Percentiles rank a stretch among this genome's conserved stretches.
Evolutionary conservation across 1,284 basidiomycete species (phyloP).

Genomic region (Ceratobasidium sp.): DNA sequence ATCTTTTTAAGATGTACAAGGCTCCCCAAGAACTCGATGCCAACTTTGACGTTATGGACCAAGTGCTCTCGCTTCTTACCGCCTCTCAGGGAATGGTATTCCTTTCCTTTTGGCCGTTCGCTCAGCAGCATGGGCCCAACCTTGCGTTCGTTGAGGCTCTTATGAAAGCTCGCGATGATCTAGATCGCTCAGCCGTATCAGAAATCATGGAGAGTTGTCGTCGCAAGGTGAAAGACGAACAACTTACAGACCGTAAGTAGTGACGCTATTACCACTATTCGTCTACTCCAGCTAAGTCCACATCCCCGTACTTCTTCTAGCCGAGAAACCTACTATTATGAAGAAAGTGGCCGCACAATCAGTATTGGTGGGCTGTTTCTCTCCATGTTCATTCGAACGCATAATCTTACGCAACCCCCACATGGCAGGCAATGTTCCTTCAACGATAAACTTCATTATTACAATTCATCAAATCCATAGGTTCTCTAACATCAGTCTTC

Average conservation of each 20-base stretch:
- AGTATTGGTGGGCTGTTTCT: constrained; percentile 73
- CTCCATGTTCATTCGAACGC: constrained; percentile 54
- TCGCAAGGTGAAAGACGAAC: constrained; percentile 92
- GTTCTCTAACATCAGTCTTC: constrained; percentile 15
- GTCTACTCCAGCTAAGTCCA: constrained; percentile 28
- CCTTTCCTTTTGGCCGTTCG: constrained; percentile 95
- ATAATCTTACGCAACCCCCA: constrained; percentile 21
- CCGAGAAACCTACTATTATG: constrained; percentile 85
- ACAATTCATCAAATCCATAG: constrained; percentile 18
- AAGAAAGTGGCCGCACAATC: constrained; percentile 84
- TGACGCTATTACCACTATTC: neutral
- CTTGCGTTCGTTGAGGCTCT: constrained; percentile 91
- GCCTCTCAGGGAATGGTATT: constrained; percentile 95
- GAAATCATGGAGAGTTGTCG: constrained; percentile 96
- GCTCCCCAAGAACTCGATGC: constrained; percentile 83
- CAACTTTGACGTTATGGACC: constrained; percentile 89
- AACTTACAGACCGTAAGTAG: constrained; percentile 83
- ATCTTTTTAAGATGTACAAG: constrained; percentile 87
- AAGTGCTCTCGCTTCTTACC: constrained; percentile 86
- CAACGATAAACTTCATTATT: constrained; percentile 32
- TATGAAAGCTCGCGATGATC: constrained; percentile 90
- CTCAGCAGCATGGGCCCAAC: constrained; percentile 95
- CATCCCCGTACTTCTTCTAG: constrained; percentile 57
- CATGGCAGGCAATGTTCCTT: constrained; percentile 47
- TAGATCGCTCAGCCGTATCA: constrained; percentile 87